Base-by-base conservation (phyloP, 2,329 filamentous ascomycete genomes). In the Dothistroma pini region DNA sequence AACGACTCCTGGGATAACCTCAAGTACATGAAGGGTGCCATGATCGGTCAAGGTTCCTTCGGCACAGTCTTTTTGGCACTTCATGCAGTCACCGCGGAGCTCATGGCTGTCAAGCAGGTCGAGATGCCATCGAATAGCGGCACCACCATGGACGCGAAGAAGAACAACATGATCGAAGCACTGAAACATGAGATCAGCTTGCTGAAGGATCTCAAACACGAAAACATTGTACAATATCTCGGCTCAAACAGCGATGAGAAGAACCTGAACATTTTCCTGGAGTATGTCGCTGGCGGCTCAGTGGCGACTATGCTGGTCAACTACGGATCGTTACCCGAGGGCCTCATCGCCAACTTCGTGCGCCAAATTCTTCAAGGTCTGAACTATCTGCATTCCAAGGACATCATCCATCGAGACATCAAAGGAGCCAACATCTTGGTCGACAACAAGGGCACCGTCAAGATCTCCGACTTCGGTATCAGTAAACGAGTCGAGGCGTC, bases 281-380 rank as follows among this genome's bases (percentile, higher is more conserved):
- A 99, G 77, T 99, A 99, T 75, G 95, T 99, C 34, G 91, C 95
- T 16, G 95, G 95, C 77, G 95, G 95, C 51, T 97, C 93, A 12
- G 96, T 99, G 29, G 95, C 96, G 68, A 96, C 91, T 10, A 97
- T 99, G 93, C 88, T 99, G 67, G 95, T 97, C 79, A 96, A 96
- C 68, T 99, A 99, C 75, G 96, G 96, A 62, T 93, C 93, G 8
- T 86, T 99, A 57, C 89, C 91, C 19, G 95, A 99, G 75, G 92
- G 92, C 1, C 83, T 99, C 60, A 93, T 97, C 62, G 89, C 93
- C 73, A 97, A 95, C 77, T 99, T 99, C 73, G 93, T 97, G 55
- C 88, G 93, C 35, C 95, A 99, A 77, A 99, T 99, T 67, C 82
- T 99, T 63, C 89, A 89, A 35, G 95, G 95, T 52, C 84, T 99